These are phyloP conservation scores for Fusarium liriodendri DNA, from an alignment of 2,329 filamentous ascomycete genomes.

Conservation along the genomic window DNA sequence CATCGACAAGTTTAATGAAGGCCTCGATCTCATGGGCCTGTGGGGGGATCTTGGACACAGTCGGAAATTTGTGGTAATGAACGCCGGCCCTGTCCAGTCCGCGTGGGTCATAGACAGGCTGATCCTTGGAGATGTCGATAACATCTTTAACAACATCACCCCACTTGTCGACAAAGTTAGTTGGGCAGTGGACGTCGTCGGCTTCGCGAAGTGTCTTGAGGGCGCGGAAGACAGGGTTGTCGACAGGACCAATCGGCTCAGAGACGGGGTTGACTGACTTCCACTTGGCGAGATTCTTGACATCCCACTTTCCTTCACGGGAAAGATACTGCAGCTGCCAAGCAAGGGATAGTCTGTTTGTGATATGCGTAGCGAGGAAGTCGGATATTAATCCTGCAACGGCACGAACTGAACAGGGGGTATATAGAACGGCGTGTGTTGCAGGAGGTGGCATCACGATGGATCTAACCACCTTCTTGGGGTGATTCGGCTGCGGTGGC, in stretches of 20 bases:
- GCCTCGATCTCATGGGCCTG: constrained; percentile 62
- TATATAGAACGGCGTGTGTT: constrained; percentile 86
- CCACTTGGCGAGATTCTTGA: constrained; percentile 97
- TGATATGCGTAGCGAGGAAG: constrained; percentile 81
- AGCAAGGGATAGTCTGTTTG: constrained; percentile 80
- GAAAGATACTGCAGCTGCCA: constrained; percentile 94
- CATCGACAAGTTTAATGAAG: constrained; percentile 69
- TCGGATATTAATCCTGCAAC: constrained; percentile 85
- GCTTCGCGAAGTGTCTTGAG: constrained; percentile 95
- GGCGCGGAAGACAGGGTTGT: constrained; percentile 77
- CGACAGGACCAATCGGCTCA: constrained; percentile 71
- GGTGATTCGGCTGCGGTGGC: constrained; percentile 61
- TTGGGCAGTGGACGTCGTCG: constrained; percentile 83
- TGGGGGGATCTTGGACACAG: constrained; percentile 91
- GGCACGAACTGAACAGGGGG: constrained; percentile 78
- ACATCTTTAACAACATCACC: constrained; percentile 76
- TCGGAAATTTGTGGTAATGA: constrained; percentile 87
- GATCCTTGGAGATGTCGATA: constrained; percentile 91
- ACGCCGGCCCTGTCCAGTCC: constrained; percentile 75
- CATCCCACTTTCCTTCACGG: constrained; percentile 95
- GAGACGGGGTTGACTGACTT: constrained; percentile 82
- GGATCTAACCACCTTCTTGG: constrained; percentile 70
- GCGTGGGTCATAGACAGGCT: constrained; percentile 86
- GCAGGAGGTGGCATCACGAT: constrained; percentile 80
- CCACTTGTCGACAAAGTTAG: constrained; percentile 76